phyloP scores from a whole-genome alignment of 805 yeast genomes.

The Pichia cabralensis region DNA sequence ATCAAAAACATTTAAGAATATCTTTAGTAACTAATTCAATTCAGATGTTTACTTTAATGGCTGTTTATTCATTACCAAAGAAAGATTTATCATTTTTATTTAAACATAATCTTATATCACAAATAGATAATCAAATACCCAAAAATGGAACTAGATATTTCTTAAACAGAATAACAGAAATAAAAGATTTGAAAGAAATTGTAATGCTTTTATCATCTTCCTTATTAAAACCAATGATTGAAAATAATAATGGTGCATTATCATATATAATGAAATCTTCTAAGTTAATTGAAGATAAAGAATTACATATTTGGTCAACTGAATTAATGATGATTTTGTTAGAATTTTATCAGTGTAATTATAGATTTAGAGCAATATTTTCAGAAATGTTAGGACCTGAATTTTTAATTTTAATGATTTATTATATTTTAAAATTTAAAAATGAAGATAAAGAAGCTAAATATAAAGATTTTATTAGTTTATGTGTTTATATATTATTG shows the following conservation, averaged over 20 bases:
- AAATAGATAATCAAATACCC: conserved; percentile 1
- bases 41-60: conserved; percentile 51
- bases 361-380: conserved; percentile 36
- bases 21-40: conserved; percentile 43
- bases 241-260: conserved; percentile 12
- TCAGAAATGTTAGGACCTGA: conserved; percentile 38
- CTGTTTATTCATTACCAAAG: conserved; percentile 57
- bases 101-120: conserved; percentile 27
- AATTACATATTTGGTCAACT: conserved; percentile 35
- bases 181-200: conserved; percentile 42
- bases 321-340: conserved; percentile 60
- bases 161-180: conserved; percentile 44
- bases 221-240: conserved; percentile 34
- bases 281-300: conserved; percentile 9
- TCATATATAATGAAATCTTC: conserved; percentile 19
- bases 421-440: conserved; percentile 48
- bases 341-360: conserved; percentile 72
- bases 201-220: conserved; percentile 38
- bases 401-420: conserved; percentile 43
- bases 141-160: conserved; percentile 40
- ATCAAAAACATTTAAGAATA: conserved; percentile 33
- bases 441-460: too few relatives aligned
- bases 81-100: conserved; percentile 28
- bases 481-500: conserved; percentile 42
- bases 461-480: conserved; percentile 37